phyloP scores from a whole-genome alignment of 78 protist genomes.

The Protostelium mycophagum region DNA sequence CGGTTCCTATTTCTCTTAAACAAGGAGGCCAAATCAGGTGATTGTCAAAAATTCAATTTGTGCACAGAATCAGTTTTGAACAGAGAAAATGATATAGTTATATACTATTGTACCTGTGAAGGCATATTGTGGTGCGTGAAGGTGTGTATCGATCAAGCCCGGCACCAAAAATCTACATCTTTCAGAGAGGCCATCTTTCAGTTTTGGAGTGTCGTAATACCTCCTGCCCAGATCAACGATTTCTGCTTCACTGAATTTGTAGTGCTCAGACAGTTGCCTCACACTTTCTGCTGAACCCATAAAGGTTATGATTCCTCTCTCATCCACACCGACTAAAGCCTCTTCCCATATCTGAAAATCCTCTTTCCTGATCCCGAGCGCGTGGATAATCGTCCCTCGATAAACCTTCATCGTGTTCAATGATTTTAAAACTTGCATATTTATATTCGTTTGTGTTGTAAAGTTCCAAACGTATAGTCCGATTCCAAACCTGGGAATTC shows the following conservation, averaged over 20 bases:
- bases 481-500: too few species aligned
- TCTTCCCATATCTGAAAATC: conserved; percentile 22
- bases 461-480: too few species aligned
- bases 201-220: not conserved
- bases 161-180: conserved; percentile 67
- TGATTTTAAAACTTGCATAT: too few species aligned
- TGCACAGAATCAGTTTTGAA: too few species aligned
- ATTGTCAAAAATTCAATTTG: too few species aligned
- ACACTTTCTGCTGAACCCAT: not conserved
- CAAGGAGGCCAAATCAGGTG: not conserved
- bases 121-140: conserved; percentile 87
- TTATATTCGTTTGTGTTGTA: too few species aligned
- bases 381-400: conserved; percentile 54
- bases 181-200: not conserved
- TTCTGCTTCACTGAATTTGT: not conserved
- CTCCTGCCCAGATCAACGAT: conserved; percentile 33
- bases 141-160: conserved; percentile 87
- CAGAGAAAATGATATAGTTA: too few species aligned
- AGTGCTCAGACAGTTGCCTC: not conserved
- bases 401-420: conserved; percentile 17
- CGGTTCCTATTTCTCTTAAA: conserved; percentile 18
- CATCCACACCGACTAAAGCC: conserved; percentile 24
- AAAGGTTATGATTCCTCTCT: conserved; percentile 7
- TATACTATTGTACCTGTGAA: too few species aligned
- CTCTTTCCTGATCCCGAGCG: conserved; percentile 4